Conservation (phyloP, 371 early-diverging fungal genomes). For the Mucor sp. region DNA sequence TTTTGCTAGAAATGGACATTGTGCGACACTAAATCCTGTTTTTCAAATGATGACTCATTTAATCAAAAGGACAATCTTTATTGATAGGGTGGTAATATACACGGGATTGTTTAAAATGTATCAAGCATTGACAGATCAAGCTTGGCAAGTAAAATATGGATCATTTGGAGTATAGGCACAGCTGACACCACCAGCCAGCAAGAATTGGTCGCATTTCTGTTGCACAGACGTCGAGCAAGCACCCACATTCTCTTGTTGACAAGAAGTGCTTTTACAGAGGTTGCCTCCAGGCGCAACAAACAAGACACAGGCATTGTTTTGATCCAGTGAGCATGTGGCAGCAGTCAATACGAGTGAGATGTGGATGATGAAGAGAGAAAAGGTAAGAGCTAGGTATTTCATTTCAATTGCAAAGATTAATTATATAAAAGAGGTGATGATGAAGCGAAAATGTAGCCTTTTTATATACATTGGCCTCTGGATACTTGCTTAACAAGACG, state of each 20-base stretch:
- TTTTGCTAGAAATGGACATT: too few relatives aligned
- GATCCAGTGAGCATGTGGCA: neutral
- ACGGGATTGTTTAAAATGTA: neutral
- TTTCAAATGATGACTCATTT: too few relatives aligned
- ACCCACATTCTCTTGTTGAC: neutral
- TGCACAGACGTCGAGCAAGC: neutral
- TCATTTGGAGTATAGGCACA: neutral
- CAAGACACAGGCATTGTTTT: constrained; percentile 1
- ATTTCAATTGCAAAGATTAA: neutral
- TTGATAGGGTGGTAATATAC: neutral
- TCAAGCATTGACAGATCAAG: neutral
- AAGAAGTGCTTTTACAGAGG: neutral
- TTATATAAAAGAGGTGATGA: neutral
- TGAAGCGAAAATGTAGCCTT: neutral
- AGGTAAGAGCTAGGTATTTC: neutral
- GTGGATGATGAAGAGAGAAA: neutral
- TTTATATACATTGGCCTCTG: neutral
- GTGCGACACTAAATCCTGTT: too few relatives aligned
- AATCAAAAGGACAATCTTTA: too few relatives aligned
- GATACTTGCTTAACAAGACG: neutral
- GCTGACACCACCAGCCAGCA: neutral
- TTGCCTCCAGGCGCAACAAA: neutral
- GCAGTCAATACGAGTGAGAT: neutral
- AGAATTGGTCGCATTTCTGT: neutral
- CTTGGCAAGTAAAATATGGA: neutral